Evolutionary conservation across 257 asterid genomes (phyloP), one percentile per base, ranked within the genome.

Genomic region (Phtheirospermum japonicum): DNA sequence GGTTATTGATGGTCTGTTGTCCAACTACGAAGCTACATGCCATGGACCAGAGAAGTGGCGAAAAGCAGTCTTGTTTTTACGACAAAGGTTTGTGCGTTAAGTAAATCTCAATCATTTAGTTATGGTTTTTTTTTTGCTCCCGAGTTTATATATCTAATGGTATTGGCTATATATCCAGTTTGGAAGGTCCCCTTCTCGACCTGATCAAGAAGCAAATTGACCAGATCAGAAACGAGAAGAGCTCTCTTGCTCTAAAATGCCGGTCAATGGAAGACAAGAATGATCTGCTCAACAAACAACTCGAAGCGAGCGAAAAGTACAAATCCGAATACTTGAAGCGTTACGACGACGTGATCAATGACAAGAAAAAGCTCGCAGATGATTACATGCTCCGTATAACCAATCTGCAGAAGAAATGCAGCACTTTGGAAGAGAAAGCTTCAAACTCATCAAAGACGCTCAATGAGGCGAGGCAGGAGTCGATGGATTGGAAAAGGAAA

Each of bases 21-120:
- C 90, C 60, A 86, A 89, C 71, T 93, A 89, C 46, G 99, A 93
- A 56, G 73, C 83, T 32, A 74, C 81, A 61, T 85, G 92, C 70
- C 95, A 93, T 65, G 99, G 99, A 72, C 99, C 99, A 11, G 99
- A 87, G 67, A 93, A 93, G 76, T 90, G 97, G 97, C 76, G 67
- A 61, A 93, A 83, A 77, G 86, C 89, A 48, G 75, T 80, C 57
- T 36, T 61, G 18, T 93, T 93, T 76, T 75, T 93, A 11, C 95
- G 76, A 57, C 94, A 85, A 69, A 90, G 97, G 99, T 93, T 59
- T 68, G 92, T 73, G 43, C 57, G 36, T 63, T 45, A 4, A 39
- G 39, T 42, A 6, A 34, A 57, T 45, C 63, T 17, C 46, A 49
- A 51, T 46, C 63, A 39, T 58, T 43, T 42, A n/a, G n/a, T n/a